Evolutionary conservation across 768 basidiomycete species (phyloP).

Genomic region (Calocybe gangraenosa): DNA sequence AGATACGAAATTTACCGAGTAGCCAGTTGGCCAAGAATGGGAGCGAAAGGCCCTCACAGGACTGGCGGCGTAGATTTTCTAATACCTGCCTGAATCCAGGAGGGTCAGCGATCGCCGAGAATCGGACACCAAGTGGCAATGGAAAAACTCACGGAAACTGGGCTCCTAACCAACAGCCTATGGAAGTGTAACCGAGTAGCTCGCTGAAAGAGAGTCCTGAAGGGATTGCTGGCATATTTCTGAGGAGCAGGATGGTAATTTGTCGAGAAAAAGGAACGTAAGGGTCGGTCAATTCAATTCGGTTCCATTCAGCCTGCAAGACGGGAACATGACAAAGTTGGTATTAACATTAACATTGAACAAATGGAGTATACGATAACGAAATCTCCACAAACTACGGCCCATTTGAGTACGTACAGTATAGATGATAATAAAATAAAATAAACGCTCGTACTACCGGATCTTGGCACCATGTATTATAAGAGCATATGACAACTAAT

Average conservation of each 20-base stretch:
- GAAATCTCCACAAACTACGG: too few relatives aligned
- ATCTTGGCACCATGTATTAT: too few relatives aligned
- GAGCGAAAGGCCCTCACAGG: slow-evolving; percentile 86
- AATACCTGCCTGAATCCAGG: slow-evolving; percentile 63
- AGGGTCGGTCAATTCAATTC: slow-evolving; percentile 10
- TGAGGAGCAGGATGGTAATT: slow-evolving; percentile 9
- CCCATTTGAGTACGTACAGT: too few relatives aligned
- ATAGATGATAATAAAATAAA: too few relatives aligned
- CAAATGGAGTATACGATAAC: too few relatives aligned
- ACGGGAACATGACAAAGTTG: too few relatives aligned
- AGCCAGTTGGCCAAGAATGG: slow-evolving; percentile 95
- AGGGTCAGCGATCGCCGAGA: slow-evolving; percentile 1
- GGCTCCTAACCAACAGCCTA: slow-evolving; percentile 79
- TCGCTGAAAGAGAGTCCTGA: slow-evolving; percentile 46
- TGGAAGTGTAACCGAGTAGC: slow-evolving; percentile 65
- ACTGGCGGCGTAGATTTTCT: slow-evolving; percentile 70
- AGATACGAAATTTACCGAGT: slow-evolving; percentile 51
- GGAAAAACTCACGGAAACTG: slow-evolving; percentile 81
- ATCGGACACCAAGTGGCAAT: neutral
- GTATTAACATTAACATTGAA: too few relatives aligned
- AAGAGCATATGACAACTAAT: neutral
- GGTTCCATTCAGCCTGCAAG: slow-evolving; percentile 1
- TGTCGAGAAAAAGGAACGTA: neutral
- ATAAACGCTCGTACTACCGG: too few relatives aligned
- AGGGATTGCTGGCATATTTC: slow-evolving; percentile 20